phyloP scores from a whole-genome alignment of 305 asterid genomes.

The Euphrasia arctica region DNA sequence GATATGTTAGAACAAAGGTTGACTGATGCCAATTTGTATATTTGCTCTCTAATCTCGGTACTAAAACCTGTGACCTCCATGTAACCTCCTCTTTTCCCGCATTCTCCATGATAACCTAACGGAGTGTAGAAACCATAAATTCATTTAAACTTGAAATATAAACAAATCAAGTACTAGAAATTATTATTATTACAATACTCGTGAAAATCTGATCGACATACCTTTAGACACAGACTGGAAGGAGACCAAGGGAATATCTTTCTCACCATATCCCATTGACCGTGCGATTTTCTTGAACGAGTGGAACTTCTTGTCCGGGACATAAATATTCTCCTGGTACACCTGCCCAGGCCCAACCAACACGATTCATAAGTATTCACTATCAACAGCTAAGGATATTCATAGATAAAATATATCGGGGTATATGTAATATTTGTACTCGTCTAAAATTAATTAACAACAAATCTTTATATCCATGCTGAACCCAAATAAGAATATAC shows the following conservation, averaged over 20 bases:
- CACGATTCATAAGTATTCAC: slow-evolving; percentile 33
- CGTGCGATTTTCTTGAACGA: slow-evolving; percentile 79
- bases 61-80: slow-evolving; percentile 88
- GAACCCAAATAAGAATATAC: too few relatives aligned
- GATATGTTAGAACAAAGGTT: slow-evolving; percentile 94
- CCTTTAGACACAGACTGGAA: slow-evolving; percentile 95
- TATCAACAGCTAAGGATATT: too few relatives aligned
- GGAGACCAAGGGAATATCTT: slow-evolving; percentile 70
- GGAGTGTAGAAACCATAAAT: slow-evolving; percentile 7
- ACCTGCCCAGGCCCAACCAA: slow-evolving; percentile 46
- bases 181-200: background rate
- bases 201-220: slow-evolving; percentile 25
- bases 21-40: slow-evolving; percentile 91
- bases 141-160: slow-evolving; percentile 20
- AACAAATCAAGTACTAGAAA: background rate
- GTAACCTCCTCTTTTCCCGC: slow-evolving; percentile 93
- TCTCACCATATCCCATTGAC: slow-evolving; percentile 80
- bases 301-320: slow-evolving; percentile 80
- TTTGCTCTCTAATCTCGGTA: slow-evolving; percentile 80
- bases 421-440: too few relatives aligned
- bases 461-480: too few relatives aligned
- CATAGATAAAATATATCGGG: too few relatives aligned
- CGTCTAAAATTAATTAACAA: too few relatives aligned
- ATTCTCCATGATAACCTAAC: slow-evolving; percentile 72
- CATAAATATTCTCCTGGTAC: slow-evolving; percentile 85